Evolutionary conservation across 805 yeast species (phyloP).

Genomic region (Monosporozyma solicola): DNA sequence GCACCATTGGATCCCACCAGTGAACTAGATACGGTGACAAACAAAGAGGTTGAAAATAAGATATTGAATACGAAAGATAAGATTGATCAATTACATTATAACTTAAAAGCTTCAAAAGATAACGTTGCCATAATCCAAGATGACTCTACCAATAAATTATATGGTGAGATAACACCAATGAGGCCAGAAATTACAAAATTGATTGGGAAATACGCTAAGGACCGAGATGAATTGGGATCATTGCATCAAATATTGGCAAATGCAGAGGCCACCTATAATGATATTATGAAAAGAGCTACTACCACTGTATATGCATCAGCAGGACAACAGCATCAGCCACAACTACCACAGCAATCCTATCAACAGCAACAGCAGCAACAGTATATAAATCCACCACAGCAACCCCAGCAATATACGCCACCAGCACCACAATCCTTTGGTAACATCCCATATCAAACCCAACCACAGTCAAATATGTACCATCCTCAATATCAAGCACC

Average conservation of each 20-base stretch:
- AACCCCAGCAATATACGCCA: neutral
- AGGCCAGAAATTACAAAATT: conserved; percentile 66
- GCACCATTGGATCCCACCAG: conserved; percentile 65
- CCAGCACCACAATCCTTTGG: neutral
- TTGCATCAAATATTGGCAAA: conserved; percentile 61
- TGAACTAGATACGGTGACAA: neutral
- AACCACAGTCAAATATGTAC: neutral
- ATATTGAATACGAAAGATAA: conserved; percentile 48
- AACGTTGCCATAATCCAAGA: conserved; percentile 36
- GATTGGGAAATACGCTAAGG: conserved; percentile 67
- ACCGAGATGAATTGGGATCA: conserved; percentile 67
- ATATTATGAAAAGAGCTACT: conserved; percentile 50
- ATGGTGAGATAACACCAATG: conserved; percentile 62
- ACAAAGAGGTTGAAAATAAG: conserved; percentile 38
- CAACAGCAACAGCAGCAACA: conserved; percentile 5
- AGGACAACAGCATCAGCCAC: conserved; percentile 37
- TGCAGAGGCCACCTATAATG: conserved; percentile 64
- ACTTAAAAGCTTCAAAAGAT: conserved; percentile 22
- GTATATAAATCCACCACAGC: neutral
- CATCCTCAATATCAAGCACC: conserved; percentile 3
- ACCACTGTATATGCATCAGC: conserved; percentile 15
- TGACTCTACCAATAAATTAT: conserved; percentile 63
- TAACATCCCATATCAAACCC: neutral
- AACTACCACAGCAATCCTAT: conserved; percentile 34
- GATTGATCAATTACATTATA: conserved; percentile 52